Evolutionary conservation across 768 basidiomycete genomes (phyloP), one percentile per base, ranked within the genome.

Genomic region (Lactarius sp.): DNA sequence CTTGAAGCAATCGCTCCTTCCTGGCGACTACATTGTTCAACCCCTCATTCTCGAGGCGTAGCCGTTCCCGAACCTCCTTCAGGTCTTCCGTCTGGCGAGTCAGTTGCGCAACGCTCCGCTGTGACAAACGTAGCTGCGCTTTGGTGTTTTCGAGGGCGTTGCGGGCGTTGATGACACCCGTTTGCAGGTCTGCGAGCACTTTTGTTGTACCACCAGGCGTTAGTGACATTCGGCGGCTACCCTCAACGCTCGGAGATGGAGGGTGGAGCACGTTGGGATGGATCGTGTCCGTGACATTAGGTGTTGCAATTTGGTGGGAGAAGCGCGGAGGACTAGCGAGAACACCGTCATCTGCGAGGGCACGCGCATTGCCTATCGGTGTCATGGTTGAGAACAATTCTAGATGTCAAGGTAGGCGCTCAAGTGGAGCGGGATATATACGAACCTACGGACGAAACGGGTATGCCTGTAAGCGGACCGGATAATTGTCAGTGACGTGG

Each of bases 101-200:
- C 49, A 94, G 74, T 72, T 90, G 87, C 34, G 90, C 90, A 12
- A 94, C 93, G 53, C 84, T 86, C 62, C 92, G 78, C 72, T 95
- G 92, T 9, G 88, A 88, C 47, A 92, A 73, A 63, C 93, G 75
- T 51, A 95, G 77, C 72, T 95, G 93, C 20, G 83, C 77, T 71
- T 91, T 90, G 12, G 93, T 92, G 71, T 92, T 92, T 73, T 95
- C 93, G 61, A 95, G 77, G 55, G 90, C 90, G 65, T 85, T 87
- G 54, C 85, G 81, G 34, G 90, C 88, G 66, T 87, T 86, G 50
- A 86, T 78, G 7, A 94, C 89, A 56, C 91, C 92, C 0, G 87
- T 82, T 73, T 95, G 93, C 22, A 95, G 80, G 73, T 93, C 91
- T 2, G 90, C 90, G 59, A 95, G 78, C 31, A 95, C 93, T 70